Base-by-base conservation (phyloP, 2,329 filamentous ascomycete genomes). In the Aureobasidium melanogenum region DNA sequence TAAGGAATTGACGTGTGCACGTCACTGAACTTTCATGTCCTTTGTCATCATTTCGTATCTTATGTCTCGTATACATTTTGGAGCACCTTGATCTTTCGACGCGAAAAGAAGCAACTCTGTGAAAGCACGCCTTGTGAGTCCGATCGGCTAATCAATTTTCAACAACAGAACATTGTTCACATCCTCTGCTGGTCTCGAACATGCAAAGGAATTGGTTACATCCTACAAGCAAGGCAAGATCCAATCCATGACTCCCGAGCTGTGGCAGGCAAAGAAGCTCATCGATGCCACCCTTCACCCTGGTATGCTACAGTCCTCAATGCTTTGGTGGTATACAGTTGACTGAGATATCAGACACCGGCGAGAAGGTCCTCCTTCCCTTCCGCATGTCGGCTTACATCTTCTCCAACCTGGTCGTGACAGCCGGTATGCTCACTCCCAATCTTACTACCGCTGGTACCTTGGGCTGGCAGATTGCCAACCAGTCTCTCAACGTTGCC, bases 311-410 rank as follows among this genome's bases (percentile, higher is more conserved):
- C 39, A 60, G 22, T 10, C 4, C 26, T 32, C 22, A 19, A 2
- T 17, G 14, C 4, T 8, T 30, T 3, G 2, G 1, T 4, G n/a
- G 38, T 1, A 26, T 14, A 17, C 14, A 2, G 17, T 46, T 61
- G 43, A 63, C 12, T 30, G 6, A 5, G 7, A 32, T 8, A 50
- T 32, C 66, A 95, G 94, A 99, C 75, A 97, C 92, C 19, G 94
- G 94, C 67, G 81, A 92, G 73, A 88, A 93, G 51, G 92, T 99
- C 65, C 84, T 97, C 69, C 82, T 99, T 19, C 94, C 94, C 22
- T 97, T 97, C 74, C 89, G 94, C 73, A 99, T 99, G 94, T 97
- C 93, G 56, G 89, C 84, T 76, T 99, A 94, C 73, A 91, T 96
- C 60, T 76, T 97, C 60, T 92, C 92, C 66, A 99, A 99, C 76